These are phyloP conservation scores for Kluyveromyces dobzhanskii DNA, from an alignment of 805 yeast genomes.

Conservation along the genomic window DNA sequence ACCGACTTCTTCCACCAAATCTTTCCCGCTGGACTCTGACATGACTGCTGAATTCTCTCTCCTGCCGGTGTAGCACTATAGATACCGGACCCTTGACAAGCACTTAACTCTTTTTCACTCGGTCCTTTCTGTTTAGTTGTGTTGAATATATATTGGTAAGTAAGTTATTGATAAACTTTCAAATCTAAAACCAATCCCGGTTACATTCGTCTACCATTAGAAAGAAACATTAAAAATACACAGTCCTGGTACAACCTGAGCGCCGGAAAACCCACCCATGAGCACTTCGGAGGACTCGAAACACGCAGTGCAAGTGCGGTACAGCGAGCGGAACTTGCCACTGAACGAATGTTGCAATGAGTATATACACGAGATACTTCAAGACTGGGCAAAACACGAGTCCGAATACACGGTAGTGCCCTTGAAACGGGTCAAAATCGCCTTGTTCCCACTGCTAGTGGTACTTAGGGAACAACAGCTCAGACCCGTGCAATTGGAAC, in stretches of 20 bases:
- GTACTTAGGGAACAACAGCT: constrained; percentile 40
- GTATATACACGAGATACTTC: constrained; percentile 28
- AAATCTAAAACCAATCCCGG: no score
- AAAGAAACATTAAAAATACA: no score
- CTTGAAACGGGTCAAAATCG: constrained; percentile 39
- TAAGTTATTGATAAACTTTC: no score
- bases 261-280: no score
- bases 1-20: constrained; percentile 29
- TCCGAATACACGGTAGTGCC: constrained; percentile 20
- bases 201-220: no score
- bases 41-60: no score
- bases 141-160: no score
- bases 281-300: not conserved
- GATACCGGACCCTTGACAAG: no score
- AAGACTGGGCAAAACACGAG: constrained; percentile 29
- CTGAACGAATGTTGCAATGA: constrained; percentile 31
- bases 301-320: not conserved
- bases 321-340: not conserved
- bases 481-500: constrained; percentile 35
- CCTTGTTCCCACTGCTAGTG: constrained; percentile 45
- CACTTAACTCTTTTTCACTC: no score
- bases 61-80: no score
- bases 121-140: no score
- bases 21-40: constrained; percentile 31
- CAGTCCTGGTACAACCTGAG: no score